Conservation (phyloP, 108 stramenopile species). For the Cyclotella kingstonii region DNA sequence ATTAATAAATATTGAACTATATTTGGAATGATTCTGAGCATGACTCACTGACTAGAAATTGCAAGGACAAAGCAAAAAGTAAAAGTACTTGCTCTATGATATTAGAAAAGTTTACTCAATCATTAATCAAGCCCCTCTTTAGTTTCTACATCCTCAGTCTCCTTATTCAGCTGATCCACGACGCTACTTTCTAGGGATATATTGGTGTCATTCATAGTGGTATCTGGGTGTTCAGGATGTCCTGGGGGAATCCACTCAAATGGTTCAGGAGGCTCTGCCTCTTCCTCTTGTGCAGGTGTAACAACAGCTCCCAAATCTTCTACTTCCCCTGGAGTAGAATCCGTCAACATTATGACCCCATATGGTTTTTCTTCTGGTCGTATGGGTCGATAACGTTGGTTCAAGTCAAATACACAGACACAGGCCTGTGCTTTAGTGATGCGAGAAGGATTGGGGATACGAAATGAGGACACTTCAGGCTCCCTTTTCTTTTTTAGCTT, state of each 20-base stretch:
- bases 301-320: constrained; percentile 84
- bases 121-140: no score
- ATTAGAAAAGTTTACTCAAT: no score
- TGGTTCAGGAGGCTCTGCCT: constrained; percentile 81
- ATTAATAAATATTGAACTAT: no score
- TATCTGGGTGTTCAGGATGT: constrained; percentile 28
- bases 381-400: constrained; percentile 85
- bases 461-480: constrained; percentile 78
- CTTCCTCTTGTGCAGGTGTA: constrained; percentile 83
- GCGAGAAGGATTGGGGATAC: constrained; percentile 76
- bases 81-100: no score
- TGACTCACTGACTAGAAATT: no score
- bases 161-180: constrained; percentile 8
- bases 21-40: no score
- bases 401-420: constrained; percentile 71
- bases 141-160: no score
- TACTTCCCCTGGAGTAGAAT: constrained; percentile 81
- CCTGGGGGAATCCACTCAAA: constrained; percentile 86
- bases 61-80: no score
- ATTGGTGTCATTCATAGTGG: constrained; percentile 9
- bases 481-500: constrained; percentile 84
- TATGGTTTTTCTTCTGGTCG: constrained; percentile 70
- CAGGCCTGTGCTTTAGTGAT: constrained; percentile 77
- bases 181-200: no score
- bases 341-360: constrained; percentile 85